Percentiles rank a stretch among this genome's conserved stretches.
Conservation (phyloP, 352 stramenopile species). For the Phytophthora constricta region DNA sequence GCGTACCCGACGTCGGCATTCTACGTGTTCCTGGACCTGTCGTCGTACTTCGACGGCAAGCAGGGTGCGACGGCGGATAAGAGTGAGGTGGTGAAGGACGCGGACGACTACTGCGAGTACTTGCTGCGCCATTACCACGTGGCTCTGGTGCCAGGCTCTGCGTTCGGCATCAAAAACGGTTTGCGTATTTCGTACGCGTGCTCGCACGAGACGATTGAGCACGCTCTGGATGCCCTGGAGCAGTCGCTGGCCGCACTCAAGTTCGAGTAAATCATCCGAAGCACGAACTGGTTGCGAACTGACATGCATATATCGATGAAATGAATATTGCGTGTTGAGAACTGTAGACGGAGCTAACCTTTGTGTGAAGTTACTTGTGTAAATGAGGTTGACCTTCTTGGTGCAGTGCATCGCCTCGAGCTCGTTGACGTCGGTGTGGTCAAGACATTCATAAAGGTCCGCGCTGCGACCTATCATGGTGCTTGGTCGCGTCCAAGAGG, state of each 20-base stretch:
- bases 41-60: slow-evolving; percentile 76
- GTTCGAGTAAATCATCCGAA: slow-evolving; percentile 30
- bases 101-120: slow-evolving; percentile 91
- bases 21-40: slow-evolving; percentile 95
- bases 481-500: slow-evolving; percentile 1
- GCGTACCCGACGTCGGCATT: slow-evolving; percentile 94
- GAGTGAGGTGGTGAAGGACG: slow-evolving; percentile 53
- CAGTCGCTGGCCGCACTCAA: slow-evolving; percentile 60
- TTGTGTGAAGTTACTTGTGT: not conserved
- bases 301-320: not conserved
- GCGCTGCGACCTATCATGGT: slow-evolving; percentile 15
- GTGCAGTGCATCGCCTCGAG: not conserved
- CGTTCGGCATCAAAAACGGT: slow-evolving; percentile 93
- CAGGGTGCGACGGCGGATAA: slow-evolving; percentile 43
- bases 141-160: slow-evolving; percentile 95
- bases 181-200: slow-evolving; percentile 97
- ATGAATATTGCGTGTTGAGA: not conserved
- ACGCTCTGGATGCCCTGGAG: slow-evolving; percentile 72
- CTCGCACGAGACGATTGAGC: slow-evolving; percentile 87
- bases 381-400: not conserved
- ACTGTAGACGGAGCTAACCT: not conserved
- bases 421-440: not conserved
- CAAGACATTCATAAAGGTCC: not conserved
- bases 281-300: not conserved
- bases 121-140: slow-evolving; percentile 93